Base-by-base conservation (phyloP, 192 early-diverging fungal genomes). In the Piromyces finnis region DNA sequence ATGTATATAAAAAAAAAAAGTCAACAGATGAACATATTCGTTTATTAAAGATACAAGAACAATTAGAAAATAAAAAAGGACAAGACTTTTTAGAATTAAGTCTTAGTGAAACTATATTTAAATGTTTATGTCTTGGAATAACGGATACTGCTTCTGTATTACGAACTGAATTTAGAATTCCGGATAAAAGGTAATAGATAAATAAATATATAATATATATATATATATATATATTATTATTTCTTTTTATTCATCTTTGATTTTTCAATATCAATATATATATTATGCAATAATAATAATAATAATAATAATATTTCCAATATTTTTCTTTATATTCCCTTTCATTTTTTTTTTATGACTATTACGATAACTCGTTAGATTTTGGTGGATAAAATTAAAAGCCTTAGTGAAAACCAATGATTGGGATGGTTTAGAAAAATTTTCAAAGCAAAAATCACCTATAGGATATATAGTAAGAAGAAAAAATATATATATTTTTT, bases 331-430 rank as follows among this genome's bases (percentile, higher is more conserved):
- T n/a, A n/a, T n/a, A n/a, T n/a, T n/a, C n/a, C n/a, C n/a, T n/a
- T n/a, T n/a, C n/a, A n/a, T n/a, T n/a, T n/a, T n/a, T n/a, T n/a
- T n/a, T n/a, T n/a, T n/a, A n/a, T n/a, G n/a, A n/a, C n/a, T n/a
- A n/a, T n/a, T n/a, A n/a, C n/a, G n/a, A n/a, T n/a, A n/a, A n/a
- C n/a, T n/a, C n/a, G n/a, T n/a, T n/a, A 88, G 94, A 41, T 98
- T 93, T 83, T 95, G 92, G 91, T 96, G 95, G 95, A 88, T 99
- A 59, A 95, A 94, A 80, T 82, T 97, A 17, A 92, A 89, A 12
- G 93, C 94, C 0, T 84, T 99, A 12, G 94, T 97, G 0, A 85
- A 89, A 81, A 87, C 90, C 13, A 85, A 93, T 22, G 93, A 97
- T 80, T 99, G 94, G 94, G 91, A 92, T 9, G 92, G 93, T 32